phyloP scores from a whole-genome alignment of 2,329 filamentous ascomycete species.

The Colletotrichum australisinense region DNA sequence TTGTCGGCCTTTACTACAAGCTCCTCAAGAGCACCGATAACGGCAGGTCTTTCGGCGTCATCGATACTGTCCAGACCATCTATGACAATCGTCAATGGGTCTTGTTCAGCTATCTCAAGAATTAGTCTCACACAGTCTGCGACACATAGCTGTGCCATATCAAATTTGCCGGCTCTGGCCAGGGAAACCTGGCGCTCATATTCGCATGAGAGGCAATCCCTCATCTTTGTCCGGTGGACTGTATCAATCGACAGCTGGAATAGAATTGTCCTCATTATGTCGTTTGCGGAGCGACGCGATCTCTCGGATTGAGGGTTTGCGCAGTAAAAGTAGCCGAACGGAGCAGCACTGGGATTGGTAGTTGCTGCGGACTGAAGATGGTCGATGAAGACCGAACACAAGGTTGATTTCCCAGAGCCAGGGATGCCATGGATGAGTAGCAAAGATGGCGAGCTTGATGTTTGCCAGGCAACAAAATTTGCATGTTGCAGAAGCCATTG shows the following conservation, averaged over 20 bases:
- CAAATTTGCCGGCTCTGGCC: neutral
- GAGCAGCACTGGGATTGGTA: neutral
- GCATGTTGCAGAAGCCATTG: neutral
- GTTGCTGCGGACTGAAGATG: neutral
- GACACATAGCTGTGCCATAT: neutral
- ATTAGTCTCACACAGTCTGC: neutral
- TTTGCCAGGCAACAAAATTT: neutral
- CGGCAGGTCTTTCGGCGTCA: neutral
- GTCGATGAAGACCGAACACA: slow-evolving; percentile 6
- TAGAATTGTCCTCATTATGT: neutral
- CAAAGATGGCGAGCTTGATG: neutral
- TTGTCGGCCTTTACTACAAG: too few species aligned
- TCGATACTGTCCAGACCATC: neutral
- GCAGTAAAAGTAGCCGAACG: slow-evolving; percentile 6
- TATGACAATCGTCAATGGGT: neutral
- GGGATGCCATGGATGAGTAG: neutral
- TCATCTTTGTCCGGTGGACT: neutral
- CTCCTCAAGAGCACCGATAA: neutral
- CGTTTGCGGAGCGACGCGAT: neutral
- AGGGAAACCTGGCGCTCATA: neutral
- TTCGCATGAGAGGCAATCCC: neutral
- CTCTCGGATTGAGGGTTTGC: slow-evolving; percentile 5
- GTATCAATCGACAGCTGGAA: neutral
- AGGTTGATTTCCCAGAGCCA: neutral
- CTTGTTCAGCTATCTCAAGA: neutral